A percentile compares a stretch with the other conserved stretches of the same genome.
These are phyloP conservation scores for Tilletia caries DNA, from an alignment of 1,284 basidiomycete species.

Conservation along the genomic window DNA sequence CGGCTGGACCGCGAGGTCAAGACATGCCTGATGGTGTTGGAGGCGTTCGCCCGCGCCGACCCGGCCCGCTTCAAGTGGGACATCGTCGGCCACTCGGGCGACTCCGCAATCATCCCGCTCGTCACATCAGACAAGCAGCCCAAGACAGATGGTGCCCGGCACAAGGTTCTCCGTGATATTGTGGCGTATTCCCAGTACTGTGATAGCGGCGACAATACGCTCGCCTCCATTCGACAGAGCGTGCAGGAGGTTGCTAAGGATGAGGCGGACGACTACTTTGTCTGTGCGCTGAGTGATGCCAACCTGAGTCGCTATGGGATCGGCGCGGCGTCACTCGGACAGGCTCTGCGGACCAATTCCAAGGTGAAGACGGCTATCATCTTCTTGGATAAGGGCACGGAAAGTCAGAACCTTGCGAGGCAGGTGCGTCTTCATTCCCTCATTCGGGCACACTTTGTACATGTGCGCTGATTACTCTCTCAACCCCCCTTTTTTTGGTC, in stretches of 20 bases:
- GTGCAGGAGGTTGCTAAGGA: constrained; percentile 31
- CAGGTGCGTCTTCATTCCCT: constrained; percentile 11
- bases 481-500: background rate
- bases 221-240: constrained; percentile 31
- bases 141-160: constrained; percentile 44
- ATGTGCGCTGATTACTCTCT: background rate
- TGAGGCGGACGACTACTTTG: constrained; percentile 54
- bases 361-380: constrained; percentile 49
- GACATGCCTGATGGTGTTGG: constrained; percentile 51
- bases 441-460: background rate
- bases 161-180: constrained; percentile 43
- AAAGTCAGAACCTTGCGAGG: constrained; percentile 33
- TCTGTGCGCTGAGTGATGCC: constrained; percentile 54
- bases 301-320: constrained; percentile 54
- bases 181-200: constrained; percentile 41
- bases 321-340: constrained; percentile 32
- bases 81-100: constrained; percentile 53
- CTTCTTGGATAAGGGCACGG: constrained; percentile 47
- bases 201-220: constrained; percentile 37
- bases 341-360: constrained; percentile 33
- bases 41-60: constrained; percentile 46
- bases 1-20: constrained; percentile 47
- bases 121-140: constrained; percentile 38
- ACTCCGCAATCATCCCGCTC: constrained; percentile 48
- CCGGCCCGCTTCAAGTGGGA: constrained; percentile 48